phyloP scores from a whole-genome alignment of 148 eudicot species.

The Chenopodium suecicum region DNA sequence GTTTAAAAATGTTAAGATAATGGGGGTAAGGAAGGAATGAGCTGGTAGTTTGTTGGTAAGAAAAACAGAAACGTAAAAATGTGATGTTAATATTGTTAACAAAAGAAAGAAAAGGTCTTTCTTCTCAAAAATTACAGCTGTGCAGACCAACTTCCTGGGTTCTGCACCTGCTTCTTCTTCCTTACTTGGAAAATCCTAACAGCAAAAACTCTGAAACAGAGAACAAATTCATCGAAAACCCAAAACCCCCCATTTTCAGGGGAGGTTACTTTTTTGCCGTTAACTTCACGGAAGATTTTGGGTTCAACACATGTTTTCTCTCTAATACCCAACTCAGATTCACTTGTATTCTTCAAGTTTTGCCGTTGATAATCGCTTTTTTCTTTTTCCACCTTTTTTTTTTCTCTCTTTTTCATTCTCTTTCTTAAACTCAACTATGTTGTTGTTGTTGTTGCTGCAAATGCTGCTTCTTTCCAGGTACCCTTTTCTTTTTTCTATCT shows the following conservation, averaged over 20 bases:
- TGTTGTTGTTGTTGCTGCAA: not conserved
- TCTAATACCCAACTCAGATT: too few relatives aligned
- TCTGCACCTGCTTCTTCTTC: not conserved
- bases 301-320: too few relatives aligned
- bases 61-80: too few relatives aligned
- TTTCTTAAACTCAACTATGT: not conserved
- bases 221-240: not conserved
- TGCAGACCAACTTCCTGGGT: not conserved
- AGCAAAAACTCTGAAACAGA: too few relatives aligned
- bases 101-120: too few relatives aligned
- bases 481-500: not conserved
- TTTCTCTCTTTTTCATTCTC: not conserved
- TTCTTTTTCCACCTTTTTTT: not conserved
- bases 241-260: too few relatives aligned
- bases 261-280: conserved; percentile 25
- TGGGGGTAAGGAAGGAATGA: too few relatives aligned
- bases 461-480: not conserved
- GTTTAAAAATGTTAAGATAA: too few relatives aligned
- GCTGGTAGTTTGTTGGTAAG: too few relatives aligned
- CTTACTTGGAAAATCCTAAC: not conserved
- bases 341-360: conserved; percentile 28
- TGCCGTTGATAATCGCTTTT: conserved; percentile 33
- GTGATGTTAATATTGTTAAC: too few relatives aligned
- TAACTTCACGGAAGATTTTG: conserved; percentile 32
- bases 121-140: too few relatives aligned